These are phyloP conservation scores for Pseudocercospora pini-densiflorae DNA, from an alignment of 2,329 filamentous ascomycete species.

Conservation along the genomic window DNA sequence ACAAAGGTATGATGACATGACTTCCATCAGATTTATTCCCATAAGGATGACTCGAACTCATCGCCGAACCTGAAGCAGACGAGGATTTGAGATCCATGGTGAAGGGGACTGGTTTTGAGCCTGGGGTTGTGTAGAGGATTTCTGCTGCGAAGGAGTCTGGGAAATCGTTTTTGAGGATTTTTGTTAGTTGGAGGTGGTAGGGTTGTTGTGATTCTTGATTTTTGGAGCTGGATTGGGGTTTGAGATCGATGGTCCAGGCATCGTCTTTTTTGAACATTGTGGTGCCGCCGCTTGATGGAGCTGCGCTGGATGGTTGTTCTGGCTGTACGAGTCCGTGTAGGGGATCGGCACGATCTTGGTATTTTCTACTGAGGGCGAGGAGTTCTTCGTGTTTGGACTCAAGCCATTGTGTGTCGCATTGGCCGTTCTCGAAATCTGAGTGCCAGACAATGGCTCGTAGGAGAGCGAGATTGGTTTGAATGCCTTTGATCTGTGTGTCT, in stretches of 20 bases:
- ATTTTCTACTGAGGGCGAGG: conserved; percentile 34
- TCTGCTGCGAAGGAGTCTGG: conserved; percentile 60
- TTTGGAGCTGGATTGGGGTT: conserved; percentile 9
- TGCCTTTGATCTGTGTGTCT: conserved; percentile 60
- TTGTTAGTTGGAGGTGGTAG: conserved; percentile 60
- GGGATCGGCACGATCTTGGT: conserved; percentile 23
- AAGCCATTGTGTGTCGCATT: conserved; percentile 63
- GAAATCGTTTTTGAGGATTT: conserved; percentile 64
- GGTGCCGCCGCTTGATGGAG: conserved; percentile 43
- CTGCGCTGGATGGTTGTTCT: conserved; percentile 27
- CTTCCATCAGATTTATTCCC: conserved; percentile 55
- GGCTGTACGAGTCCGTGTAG: conserved; percentile 30
- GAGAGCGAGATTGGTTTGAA: conserved; percentile 63
- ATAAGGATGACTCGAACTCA: conserved; percentile 48
- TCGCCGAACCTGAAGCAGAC: conserved; percentile 48
- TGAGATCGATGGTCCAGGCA: conserved; percentile 32
- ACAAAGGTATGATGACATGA: conserved; percentile 62
- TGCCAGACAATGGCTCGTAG: conserved; percentile 59
- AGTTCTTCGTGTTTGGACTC: conserved; percentile 53
- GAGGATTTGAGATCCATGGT: conserved; percentile 48
- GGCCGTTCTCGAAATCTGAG: conserved; percentile 53
- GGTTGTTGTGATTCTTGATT: conserved; percentile 25
- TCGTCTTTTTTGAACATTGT: conserved; percentile 51
- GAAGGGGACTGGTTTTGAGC: conserved; percentile 44
- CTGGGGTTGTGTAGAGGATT: conserved; percentile 52